phyloP scores from a whole-genome alignment of 352 stramenopile genomes.

The Phytophthora meadii region DNA sequence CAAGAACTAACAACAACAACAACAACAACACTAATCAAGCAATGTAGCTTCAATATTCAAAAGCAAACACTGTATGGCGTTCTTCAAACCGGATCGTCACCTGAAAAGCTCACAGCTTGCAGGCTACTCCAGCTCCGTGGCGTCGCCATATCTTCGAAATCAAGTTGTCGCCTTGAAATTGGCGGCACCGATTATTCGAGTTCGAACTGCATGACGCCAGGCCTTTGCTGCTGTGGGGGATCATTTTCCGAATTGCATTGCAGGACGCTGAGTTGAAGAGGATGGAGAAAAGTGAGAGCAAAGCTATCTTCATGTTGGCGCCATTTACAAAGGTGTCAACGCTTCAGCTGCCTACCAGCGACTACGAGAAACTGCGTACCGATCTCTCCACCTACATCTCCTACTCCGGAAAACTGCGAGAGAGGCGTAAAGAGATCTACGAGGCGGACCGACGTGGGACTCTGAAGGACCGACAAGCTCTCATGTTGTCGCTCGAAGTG shows the following conservation, averaged over 20 bases:
- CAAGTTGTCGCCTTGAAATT: constrained; percentile 14
- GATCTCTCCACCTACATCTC: constrained; percentile 18
- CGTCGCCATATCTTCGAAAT: constrained; percentile 25
- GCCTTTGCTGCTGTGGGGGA: neutral
- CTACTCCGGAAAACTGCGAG: constrained; percentile 6
- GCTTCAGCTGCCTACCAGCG: neutral
- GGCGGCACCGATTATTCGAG: neutral
- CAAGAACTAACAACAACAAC: neutral
- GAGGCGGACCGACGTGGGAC: constrained; percentile 9
- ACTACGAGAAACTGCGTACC: constrained; percentile 15
- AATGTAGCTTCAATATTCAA: constrained; percentile 35
- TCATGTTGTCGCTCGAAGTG: constrained; percentile 14
- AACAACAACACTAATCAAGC: constrained; percentile 14
- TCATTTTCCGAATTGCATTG: constrained; percentile 14
- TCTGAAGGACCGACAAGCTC: constrained; percentile 16
- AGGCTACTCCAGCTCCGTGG: neutral
- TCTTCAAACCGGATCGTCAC: neutral
- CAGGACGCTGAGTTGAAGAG: constrained; percentile 3
- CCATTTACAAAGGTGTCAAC: neutral
- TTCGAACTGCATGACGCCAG: constrained; percentile 19
- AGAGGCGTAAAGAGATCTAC: constrained; percentile 19
- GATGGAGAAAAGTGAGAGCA: neutral
- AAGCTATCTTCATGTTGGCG: neutral
- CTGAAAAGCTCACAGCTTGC: neutral
- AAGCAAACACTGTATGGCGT: neutral